Conservation (phyloP, 2,329 filamentous ascomycete genomes). For the Cytospora schulzeri region DNA sequence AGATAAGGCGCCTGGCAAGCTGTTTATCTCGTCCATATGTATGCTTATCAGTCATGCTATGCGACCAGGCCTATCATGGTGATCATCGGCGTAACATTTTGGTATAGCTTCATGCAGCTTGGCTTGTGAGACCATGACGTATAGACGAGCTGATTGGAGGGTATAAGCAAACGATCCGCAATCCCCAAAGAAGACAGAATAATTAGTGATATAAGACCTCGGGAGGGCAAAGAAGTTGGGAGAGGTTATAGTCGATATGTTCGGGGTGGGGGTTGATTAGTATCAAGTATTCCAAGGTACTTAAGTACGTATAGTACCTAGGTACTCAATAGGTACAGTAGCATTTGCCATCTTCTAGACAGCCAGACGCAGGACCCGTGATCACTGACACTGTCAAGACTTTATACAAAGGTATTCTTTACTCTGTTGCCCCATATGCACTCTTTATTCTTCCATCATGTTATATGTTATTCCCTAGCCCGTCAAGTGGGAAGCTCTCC, state of each 20-base stretch:
- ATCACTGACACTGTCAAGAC: too few species aligned
- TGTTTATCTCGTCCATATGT: conserved; percentile 3
- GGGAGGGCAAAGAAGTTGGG: neutral
- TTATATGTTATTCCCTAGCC: too few species aligned
- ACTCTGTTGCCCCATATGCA: too few species aligned
- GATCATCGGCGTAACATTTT: neutral
- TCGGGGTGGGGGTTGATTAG: neutral
- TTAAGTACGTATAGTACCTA: too few species aligned
- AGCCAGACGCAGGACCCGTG: too few species aligned
- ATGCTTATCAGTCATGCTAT: conserved; percentile 4
- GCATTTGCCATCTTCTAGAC: too few species aligned
- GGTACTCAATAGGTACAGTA: too few species aligned
- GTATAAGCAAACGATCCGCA: neutral
- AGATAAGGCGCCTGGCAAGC: conserved; percentile 18
- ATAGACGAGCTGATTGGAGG: neutral
- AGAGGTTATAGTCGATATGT: too few species aligned
- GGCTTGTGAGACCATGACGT: neutral
- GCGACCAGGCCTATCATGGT: neutral
- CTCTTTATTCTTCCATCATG: too few species aligned
- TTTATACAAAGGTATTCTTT: too few species aligned
- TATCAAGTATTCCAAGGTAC: neutral
- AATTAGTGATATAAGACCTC: too few species aligned
- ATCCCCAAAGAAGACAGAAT: neutral
- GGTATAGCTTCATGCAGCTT: neutral
- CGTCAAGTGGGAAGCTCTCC: too few species aligned